Base-by-base conservation (phyloP, 2,329 filamentous ascomycete genomes). In the Cytospora mali region DNA sequence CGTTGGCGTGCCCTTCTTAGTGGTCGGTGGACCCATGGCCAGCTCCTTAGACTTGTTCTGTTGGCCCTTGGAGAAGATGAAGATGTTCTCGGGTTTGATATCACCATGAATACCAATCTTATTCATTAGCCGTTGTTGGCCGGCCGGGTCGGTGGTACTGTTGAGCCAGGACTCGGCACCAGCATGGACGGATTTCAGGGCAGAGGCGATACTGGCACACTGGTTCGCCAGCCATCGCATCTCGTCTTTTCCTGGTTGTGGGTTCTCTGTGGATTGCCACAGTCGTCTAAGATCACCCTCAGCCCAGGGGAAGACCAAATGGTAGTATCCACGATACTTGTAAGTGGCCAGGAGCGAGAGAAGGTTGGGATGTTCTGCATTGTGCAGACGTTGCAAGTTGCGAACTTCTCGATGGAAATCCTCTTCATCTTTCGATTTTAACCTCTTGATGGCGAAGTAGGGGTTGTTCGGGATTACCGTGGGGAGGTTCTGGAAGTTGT, bases 41-140 rank as follows among this genome's bases (percentile, higher is more conserved):
- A 65, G 52, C 10, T 62, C 39, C 39, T 63, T 62, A 50, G 55
- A 52, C 50, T 58, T 58, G 29, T 57, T 62, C 31, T 62, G 60
- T 25, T 63, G 63, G 35, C 63, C 63, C 48, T 62, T 64, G 52
- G 52, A 62, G 58, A 64, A 66, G 51, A 66, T 64, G 35, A 66
- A 64, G 18, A 66, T 66, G 58, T 66, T 66, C 50, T 66, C 64
- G 3, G 64, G 64, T 25, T 66, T 66, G 51, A 66, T 66, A 64
- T 66, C 64, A 64, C 64, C 64, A 46, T 66, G 64, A 4, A 64
- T 55, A 59, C 64, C 64, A 33, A 63, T 63, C 49, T 65, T 63
- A 35, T 65, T 63, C 63, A 65, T 65, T 61, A 62, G 25, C 35
- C 61, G 53, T 56, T 63, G 63, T 46, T 63, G 62, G 21, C 62